Conservation (phyloP, 331 rosid genomes). For the Cydonia oblonga region DNA sequence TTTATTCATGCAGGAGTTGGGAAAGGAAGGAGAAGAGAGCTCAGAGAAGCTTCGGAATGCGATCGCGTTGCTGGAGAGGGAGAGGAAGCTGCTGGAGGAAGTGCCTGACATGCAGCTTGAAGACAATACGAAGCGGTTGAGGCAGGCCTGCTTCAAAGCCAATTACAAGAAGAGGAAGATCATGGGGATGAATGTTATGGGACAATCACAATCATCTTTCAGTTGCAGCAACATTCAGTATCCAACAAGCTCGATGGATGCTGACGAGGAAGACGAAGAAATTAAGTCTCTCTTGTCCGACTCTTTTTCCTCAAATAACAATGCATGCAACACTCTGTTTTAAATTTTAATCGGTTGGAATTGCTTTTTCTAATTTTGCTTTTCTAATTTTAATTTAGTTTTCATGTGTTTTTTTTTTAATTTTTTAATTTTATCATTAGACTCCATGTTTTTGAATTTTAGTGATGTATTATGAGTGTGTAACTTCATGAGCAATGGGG, state of each 20-base stretch:
- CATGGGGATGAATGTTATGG: slow-evolving; percentile 2
- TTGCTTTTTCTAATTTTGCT: not conserved
- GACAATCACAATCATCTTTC: not conserved
- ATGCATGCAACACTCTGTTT: not conserved
- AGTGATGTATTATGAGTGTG: not conserved
- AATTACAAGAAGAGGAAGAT: slow-evolving; percentile 71
- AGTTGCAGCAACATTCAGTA: not conserved
- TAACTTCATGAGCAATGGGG: not conserved
- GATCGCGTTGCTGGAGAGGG: slow-evolving; percentile 43
- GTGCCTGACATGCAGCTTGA: slow-evolving; percentile 51
- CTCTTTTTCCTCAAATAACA: slow-evolving; percentile 7
- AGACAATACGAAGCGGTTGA: slow-evolving; percentile 47
- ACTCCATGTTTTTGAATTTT: not conserved
- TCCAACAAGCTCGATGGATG: not conserved
- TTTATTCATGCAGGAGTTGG: slow-evolving; percentile 22
- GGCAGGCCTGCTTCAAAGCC: slow-evolving; percentile 81
- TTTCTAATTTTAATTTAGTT: not conserved
- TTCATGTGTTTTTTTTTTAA: too few species aligned
- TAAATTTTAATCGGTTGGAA: not conserved
- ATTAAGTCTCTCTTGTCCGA: slow-evolving; percentile 17
- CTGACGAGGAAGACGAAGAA: slow-evolving; percentile 17
- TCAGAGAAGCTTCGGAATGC: slow-evolving; percentile 38
- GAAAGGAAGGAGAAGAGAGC: slow-evolving; percentile 26
- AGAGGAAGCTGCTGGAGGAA: slow-evolving; percentile 59
- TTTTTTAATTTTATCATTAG: not conserved